Evolutionary conservation across 495 filamentous ascomycete species (phyloP).

Genomic region (Penicillium arizonense): DNA sequence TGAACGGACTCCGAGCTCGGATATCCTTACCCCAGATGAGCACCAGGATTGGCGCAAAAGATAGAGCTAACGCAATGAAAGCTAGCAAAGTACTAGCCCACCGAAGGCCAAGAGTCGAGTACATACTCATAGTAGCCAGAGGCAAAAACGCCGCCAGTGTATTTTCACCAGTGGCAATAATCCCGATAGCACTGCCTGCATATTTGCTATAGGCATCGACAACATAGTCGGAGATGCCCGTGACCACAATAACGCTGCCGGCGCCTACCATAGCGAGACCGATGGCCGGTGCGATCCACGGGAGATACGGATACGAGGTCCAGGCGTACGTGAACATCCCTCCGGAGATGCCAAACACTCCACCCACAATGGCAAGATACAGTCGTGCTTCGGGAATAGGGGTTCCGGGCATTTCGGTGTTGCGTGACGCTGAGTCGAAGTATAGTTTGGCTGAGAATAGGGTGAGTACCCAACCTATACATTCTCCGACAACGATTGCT

Average conservation of each 20-base stretch:
- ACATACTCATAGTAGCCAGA: constrained; percentile 33
- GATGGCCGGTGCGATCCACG: constrained; percentile 38
- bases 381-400: constrained; percentile 40
- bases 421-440: constrained; percentile 28
- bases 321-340: constrained; percentile 42
- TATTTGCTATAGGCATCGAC: constrained; percentile 29
- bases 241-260: constrained; percentile 18
- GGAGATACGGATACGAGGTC: constrained; percentile 32
- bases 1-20: constrained; percentile 33
- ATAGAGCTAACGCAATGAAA: constrained; percentile 27
- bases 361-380: constrained; percentile 30
- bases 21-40: constrained; percentile 30
- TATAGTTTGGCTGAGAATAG: constrained; percentile 27
- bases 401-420: constrained; percentile 27
- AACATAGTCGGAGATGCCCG: constrained; percentile 21
- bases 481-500: constrained; percentile 38
- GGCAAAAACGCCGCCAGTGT: constrained; percentile 25
- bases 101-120: constrained; percentile 28
- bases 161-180: constrained; percentile 24
- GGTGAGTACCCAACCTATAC: constrained; percentile 26
- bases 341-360: constrained; percentile 31
- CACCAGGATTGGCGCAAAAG: constrained; percentile 25
- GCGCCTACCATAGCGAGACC: constrained; percentile 37
- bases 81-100: constrained; percentile 37
- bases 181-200: constrained; percentile 23